Conservation (phyloP, 148 eudicot genomes). For the Persicaria tinctoria region DNA sequence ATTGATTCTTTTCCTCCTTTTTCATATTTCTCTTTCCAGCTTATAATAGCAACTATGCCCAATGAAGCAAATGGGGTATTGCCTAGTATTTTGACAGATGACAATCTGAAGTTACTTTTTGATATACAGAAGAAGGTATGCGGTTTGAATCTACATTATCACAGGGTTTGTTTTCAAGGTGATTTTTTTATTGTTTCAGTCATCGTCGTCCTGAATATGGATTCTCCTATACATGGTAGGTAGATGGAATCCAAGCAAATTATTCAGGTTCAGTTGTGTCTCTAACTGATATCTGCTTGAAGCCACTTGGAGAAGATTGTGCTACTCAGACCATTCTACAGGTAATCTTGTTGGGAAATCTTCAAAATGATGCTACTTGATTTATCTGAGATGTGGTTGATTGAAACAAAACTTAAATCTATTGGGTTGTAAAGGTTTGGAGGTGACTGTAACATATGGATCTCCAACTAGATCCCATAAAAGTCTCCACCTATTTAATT, state of each 20-base stretch:
- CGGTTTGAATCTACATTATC: not conserved
- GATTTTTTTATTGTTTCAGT: not conserved
- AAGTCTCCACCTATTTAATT: not conserved
- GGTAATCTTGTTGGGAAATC: conserved; percentile 31
- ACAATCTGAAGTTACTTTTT: conserved; percentile 80
- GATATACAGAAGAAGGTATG: conserved; percentile 85
- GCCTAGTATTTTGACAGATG: conserved; percentile 70
- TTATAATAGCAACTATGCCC: conserved; percentile 69
- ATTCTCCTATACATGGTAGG: conserved; percentile 33
- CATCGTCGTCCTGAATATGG: not conserved
- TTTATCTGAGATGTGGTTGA: not conserved
- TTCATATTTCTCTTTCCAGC: conserved; percentile 34
- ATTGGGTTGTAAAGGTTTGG: not conserved
- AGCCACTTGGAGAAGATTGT: conserved; percentile 98
- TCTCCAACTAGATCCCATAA: not conserved
- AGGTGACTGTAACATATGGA: not conserved
- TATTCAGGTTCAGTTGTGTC: conserved; percentile 66
- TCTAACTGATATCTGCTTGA: conserved; percentile 81
- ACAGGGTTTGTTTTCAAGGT: not conserved
- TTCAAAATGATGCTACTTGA: not conserved
- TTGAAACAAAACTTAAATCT: not conserved
- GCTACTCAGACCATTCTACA: conserved; percentile 95
- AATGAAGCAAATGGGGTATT: conserved; percentile 40
- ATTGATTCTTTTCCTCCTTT: not conserved
- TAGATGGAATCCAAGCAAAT: conserved; percentile 81